A percentile compares a stretch with the other conserved stretches of the same genome.
These are phyloP conservation scores for Flaveria ramosissima DNA, from an alignment of 129 eudicot genomes.

Conservation along the genomic window DNA sequence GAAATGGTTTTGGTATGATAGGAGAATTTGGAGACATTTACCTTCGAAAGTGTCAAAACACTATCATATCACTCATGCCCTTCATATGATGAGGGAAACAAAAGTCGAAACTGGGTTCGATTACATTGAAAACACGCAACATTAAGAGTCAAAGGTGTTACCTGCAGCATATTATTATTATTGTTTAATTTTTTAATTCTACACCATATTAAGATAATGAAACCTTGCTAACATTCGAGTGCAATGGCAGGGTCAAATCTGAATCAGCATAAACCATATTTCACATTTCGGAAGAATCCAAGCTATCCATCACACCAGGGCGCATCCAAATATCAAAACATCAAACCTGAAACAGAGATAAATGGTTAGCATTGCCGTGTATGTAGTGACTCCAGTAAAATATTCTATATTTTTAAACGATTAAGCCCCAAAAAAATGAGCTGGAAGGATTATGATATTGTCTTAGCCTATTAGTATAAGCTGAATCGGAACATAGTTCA, in stretches of 20 bases:
- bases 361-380: neutral
- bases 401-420: too few relatives aligned
- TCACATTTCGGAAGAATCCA: constrained; percentile 10
- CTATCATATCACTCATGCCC: neutral
- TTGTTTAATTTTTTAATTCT: neutral
- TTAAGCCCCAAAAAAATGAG: neutral
- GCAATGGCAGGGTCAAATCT: neutral
- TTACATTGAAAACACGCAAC: neutral
- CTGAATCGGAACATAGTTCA: neutral
- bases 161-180: neutral
- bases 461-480: neutral
- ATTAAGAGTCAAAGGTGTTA: neutral
- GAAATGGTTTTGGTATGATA: neutral
- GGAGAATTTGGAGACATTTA: neutral
- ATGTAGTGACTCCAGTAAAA: too few relatives aligned
- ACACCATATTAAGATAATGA: constrained; percentile 14
- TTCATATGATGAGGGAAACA: neutral
- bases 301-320: constrained; percentile 7
- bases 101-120: neutral
- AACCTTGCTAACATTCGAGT: constrained; percentile 13
- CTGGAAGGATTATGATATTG: neutral
- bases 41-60: neutral
- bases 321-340: neutral
- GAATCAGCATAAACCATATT: neutral
- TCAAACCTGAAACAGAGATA: constrained; percentile 27